Conservation (phyloP, 2,329 filamentous ascomycete species). For the Exophiala lecanii-corni region DNA sequence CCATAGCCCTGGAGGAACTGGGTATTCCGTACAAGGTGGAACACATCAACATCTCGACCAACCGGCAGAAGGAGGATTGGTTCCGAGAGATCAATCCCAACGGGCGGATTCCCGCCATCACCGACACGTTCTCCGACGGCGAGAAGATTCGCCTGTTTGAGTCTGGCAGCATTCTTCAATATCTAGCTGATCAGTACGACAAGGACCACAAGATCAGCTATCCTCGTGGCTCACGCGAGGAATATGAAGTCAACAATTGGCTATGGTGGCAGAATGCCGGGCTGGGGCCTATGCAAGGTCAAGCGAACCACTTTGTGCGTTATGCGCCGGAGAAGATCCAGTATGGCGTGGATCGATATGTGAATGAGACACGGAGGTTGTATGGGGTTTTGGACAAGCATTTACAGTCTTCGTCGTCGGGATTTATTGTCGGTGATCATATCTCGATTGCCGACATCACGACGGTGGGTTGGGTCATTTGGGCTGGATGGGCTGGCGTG, state of each 20-base stretch:
- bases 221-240: conserved; percentile 65
- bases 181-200: conserved; percentile 78
- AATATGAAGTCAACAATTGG: conserved; percentile 78
- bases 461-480: conserved; percentile 71
- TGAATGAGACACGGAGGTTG: conserved; percentile 76
- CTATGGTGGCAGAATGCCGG: conserved; percentile 74
- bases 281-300: conserved; percentile 76
- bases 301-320: conserved; percentile 76
- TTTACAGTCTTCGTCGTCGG: conserved; percentile 49
- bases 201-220: conserved; percentile 77
- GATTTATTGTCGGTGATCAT: conserved; percentile 49
- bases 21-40: conserved; percentile 43
- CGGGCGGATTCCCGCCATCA: conserved; percentile 82
- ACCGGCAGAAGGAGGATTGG: conserved; percentile 80
- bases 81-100: conserved; percentile 92
- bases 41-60: conserved; percentile 51
- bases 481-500: conserved; percentile 56
- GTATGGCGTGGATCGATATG: conserved; percentile 78
- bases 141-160: conserved; percentile 70
- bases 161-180: conserved; percentile 77
- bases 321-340: conserved; percentile 79
- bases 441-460: conserved; percentile 65
- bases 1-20: conserved; percentile 80
- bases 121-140: conserved; percentile 53
- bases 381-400: conserved; percentile 74